Conservation (phyloP, 805 yeast genomes). For the Isabelozyma gotoi region DNA sequence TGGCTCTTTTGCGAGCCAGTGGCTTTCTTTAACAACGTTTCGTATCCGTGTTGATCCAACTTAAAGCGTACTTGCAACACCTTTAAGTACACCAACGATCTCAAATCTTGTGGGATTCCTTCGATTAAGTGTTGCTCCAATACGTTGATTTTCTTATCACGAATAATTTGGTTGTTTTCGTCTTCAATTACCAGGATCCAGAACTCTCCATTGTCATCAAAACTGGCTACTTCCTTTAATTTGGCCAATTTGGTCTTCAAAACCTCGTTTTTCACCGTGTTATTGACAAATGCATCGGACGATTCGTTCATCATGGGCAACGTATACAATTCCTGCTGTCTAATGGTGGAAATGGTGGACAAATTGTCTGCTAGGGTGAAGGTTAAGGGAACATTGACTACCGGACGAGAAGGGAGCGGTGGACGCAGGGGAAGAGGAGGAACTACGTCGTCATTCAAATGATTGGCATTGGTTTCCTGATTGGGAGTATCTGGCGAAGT, state of each 20-base stretch:
- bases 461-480: not conserved
- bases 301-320: slow-evolving; percentile 26
- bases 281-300: slow-evolving; percentile 21
- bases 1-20: slow-evolving; percentile 7
- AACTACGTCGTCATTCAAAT: not conserved
- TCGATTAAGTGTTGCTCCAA: slow-evolving; percentile 21
- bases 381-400: slow-evolving; percentile 1
- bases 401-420: not conserved
- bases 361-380: slow-evolving; percentile 17
- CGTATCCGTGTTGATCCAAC: slow-evolving; percentile 29
- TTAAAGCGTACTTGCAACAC: slow-evolving; percentile 28
- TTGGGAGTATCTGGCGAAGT: not conserved
- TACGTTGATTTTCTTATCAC: slow-evolving; percentile 3
- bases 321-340: slow-evolving; percentile 24
- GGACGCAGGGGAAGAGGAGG: not conserved
- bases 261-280: slow-evolving; percentile 6
- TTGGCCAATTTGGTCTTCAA: slow-evolving; percentile 5
- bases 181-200: slow-evolving; percentile 1
- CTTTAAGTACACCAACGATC: slow-evolving; percentile 33
- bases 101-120: slow-evolving; percentile 31
- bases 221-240: slow-evolving; percentile 1
- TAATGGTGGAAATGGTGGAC: slow-evolving; percentile 18
- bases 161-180: slow-evolving; percentile 11
- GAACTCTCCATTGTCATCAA: slow-evolving; percentile 1
- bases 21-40: slow-evolving; percentile 23